Conservation (phyloP, 106 monocot species). For the Posidonia australis region DNA sequence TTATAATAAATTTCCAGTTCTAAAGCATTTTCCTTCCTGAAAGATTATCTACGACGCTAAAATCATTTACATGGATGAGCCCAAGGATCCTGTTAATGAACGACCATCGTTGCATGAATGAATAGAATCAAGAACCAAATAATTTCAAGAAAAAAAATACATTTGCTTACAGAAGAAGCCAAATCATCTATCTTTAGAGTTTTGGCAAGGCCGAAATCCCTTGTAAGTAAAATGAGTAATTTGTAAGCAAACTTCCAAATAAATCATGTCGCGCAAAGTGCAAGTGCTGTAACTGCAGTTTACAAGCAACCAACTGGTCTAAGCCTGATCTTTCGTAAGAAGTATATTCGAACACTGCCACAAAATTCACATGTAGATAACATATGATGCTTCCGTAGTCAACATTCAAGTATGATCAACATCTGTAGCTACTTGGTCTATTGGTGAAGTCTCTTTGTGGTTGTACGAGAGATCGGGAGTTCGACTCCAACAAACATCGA, state of each 20-base stretch:
- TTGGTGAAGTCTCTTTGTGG: too few species aligned
- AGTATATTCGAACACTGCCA: slow-evolving; percentile 94
- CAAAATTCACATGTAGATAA: slow-evolving; percentile 14
- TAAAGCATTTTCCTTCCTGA: too few species aligned
- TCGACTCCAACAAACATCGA: too few species aligned
- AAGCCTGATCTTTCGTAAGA: slow-evolving; percentile 65
- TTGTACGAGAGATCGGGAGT: too few species aligned
- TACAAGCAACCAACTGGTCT: slow-evolving; percentile 51
- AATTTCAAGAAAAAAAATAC: neutral
- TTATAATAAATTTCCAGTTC: too few species aligned
- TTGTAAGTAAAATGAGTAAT: slow-evolving; percentile 15
- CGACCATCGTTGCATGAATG: too few species aligned
- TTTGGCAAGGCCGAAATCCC: slow-evolving; percentile 96
- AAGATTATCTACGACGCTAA: too few species aligned
- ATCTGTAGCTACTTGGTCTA: too few species aligned
- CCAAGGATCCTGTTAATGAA: too few species aligned
- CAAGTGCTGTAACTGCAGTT: neutral
- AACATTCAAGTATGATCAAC: slow-evolving; percentile 98
- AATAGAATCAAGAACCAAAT: too few species aligned
- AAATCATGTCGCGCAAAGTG: neutral
- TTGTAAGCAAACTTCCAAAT: neutral
- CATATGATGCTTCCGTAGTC: slow-evolving; percentile 70
- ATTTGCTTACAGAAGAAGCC: neutral
- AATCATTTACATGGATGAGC: too few species aligned
- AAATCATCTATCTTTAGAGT: slow-evolving; percentile 11